Conservation (phyloP, 805 yeast species). For the Monosporozyma servazzii region DNA sequence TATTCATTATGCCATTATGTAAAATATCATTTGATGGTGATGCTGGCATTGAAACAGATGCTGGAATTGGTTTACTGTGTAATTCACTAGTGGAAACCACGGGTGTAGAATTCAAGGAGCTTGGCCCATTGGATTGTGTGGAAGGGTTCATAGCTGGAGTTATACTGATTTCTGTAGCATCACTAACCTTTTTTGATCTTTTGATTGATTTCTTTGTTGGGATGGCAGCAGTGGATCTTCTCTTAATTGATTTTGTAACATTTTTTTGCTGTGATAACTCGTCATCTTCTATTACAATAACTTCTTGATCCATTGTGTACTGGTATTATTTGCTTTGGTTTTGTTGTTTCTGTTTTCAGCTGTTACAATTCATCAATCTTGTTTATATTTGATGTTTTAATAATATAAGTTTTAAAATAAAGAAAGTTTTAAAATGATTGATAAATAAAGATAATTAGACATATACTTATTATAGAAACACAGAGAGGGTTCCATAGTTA, state of each 20-base stretch:
- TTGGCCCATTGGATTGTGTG: not conserved
- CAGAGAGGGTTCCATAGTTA: not conserved
- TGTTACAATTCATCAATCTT: not conserved
- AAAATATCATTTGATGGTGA: not conserved
- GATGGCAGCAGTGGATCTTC: slow-evolving; percentile 1
- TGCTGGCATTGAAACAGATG: too few relatives aligned
- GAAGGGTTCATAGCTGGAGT: too few relatives aligned
- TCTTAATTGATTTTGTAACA: not conserved
- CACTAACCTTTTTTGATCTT: not conserved
- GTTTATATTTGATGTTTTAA: not conserved
- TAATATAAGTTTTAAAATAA: not conserved
- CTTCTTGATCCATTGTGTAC: slow-evolving; percentile 1
- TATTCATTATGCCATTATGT: slow-evolving; percentile 14
- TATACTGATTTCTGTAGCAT: not conserved
- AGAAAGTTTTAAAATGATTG: not conserved
- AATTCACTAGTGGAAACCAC: not conserved
- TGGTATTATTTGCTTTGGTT: not conserved
- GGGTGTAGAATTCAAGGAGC: not conserved
- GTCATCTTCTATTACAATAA: slow-evolving; percentile 1
- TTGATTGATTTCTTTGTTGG: not conserved
- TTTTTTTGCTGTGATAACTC: not conserved
- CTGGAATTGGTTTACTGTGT: not conserved
- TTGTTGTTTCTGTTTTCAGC: too few relatives aligned
- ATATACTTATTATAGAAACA: not conserved
- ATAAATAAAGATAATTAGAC: not conserved